Evolutionary conservation across 2,329 filamentous ascomycete species (phyloP).

Genomic region (Microdochium paspali): DNA sequence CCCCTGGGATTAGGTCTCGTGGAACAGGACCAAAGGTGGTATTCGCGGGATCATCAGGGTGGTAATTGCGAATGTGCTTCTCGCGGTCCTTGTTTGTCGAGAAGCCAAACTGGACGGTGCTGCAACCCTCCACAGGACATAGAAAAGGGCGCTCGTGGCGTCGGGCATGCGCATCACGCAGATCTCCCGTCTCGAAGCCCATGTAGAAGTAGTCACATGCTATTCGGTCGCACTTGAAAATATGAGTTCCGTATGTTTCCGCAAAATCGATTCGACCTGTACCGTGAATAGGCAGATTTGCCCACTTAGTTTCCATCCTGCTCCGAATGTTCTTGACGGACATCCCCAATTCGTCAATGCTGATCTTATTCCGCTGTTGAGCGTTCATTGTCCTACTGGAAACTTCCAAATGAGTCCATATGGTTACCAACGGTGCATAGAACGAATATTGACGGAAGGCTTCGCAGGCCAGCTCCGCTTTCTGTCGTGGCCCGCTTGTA

Average conservation of each 20-base stretch:
- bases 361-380: conserved; percentile 17
- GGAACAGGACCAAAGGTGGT: conserved; percentile 10
- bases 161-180: conserved; percentile 23
- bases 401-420: conserved; percentile 19
- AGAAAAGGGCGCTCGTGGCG: conserved; percentile 29
- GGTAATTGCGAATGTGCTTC: conserved; percentile 17
- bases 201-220: conserved; percentile 31
- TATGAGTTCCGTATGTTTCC: conserved; percentile 24
- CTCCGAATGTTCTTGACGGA: conserved; percentile 17
- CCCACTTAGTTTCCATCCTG: conserved; percentile 13
- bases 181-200: conserved; percentile 22
- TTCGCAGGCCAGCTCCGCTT: conserved; percentile 6
- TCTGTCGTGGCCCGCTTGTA: background rate
- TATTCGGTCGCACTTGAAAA: conserved; percentile 30
- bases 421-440: conserved; percentile 12
- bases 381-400: conserved; percentile 9
- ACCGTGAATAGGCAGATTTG: conserved; percentile 5
- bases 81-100: conserved; percentile 26
- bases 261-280: background rate
- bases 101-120: conserved; percentile 26
- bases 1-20: conserved; percentile 3
- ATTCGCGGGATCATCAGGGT: conserved; percentile 12
- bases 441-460: conserved; percentile 8
- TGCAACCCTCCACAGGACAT: conserved; percentile 24
- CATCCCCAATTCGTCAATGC: conserved; percentile 14